Base-by-base conservation (phyloP, 345 rosid species). In the Ricinus communis region DNA sequence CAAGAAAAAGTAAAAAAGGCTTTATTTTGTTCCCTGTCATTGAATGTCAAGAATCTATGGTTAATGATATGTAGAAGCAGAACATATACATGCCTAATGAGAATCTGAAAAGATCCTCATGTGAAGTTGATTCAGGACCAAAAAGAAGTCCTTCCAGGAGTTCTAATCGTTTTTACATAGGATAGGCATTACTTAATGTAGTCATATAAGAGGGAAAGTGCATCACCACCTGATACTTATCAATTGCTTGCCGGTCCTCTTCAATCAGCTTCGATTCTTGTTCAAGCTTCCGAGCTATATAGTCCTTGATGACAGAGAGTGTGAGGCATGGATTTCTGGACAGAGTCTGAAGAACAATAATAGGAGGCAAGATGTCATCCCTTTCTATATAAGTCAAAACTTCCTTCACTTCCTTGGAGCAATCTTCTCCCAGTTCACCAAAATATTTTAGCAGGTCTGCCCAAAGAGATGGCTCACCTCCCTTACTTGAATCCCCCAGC, bases 391-490 rank as follows among this genome's bases (percentile, higher is more conserved):
- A 92, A 59, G 94, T 80, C 78, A 95, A 85, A 59, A 92, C 93
- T 80, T 95, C 97, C 80, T 88, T 95, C 80, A 90, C 97, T 82
- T 95, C 99, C 75, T 88, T 90, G 75, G 97, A 88, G 81, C 99
- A 95, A 82, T 95, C 98, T 84, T 92, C 98, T 28, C 99, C 99
- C 36, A 87, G 88, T 85, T 95, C 98, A 79, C 99, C 98, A 82
- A 92, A 95, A 83, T 95, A 92, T 77, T 93, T 95, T 57, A 95
- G 86, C 76, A 95, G 85, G 84, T 95, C 99, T 62, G 96, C 99
- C 99, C 99, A 95, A 66, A 95, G 98, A 79, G 99, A 75, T 4
- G 97, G 85, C 65, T 95, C 99, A 62, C 99, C 97, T 73, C 97
- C 98, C 74, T 84, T 89, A 31, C 86, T 90, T 45, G 97, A 92